Evolutionary conservation across 2,329 filamentous ascomycete species (phyloP), one percentile per base, ranked within the genome.

Genomic region (Albifimbria verrucaria): DNA sequence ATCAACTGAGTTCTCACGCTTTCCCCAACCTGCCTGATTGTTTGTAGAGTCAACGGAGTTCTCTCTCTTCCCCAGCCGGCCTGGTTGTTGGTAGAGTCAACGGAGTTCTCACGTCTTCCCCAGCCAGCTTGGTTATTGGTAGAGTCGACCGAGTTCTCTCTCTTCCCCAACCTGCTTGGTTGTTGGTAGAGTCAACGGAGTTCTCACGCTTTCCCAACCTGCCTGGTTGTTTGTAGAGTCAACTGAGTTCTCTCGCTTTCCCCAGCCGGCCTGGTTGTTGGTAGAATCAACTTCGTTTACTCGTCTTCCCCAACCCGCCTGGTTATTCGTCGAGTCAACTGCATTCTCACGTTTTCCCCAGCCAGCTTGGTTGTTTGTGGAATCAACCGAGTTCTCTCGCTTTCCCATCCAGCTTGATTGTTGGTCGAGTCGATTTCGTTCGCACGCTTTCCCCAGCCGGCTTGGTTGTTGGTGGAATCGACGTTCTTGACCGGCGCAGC

Each of bases 221-320:
- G 54, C 54, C 9, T 43, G 32, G 41, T 55, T 55, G 54, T 55
- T 55, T 39, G 45, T 55, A 53, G 12, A 55, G 48, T n/a, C 52
- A 53, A 22, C 48, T 53, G 9, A 28, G 48, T 15, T 42, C 24
- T 21, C 47, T 28, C 10, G 45, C 20, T 41, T 50, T 21, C 45
- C 45, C 45, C 41, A 51, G 21, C 39, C 49, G 17, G 49, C 49
- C 15, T 42, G 20, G 39, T 51, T 45, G 41, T 45, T 51, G 18
- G 49, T 51, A 28, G 18, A 51, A 21, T 39, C 32, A 36, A 51
- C 41, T 21, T 44, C 23, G 9, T 17, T 21, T 7, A n/a, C 24
- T 43, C 32, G 32, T 39, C 32, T 41, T 10, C 45, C 45, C 45
- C 41, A 51, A 20, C 39, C 49, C 9, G 49, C 49, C 9, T 42